Evolutionary conservation across 257 asterid genomes (phyloP).

Genomic region (Eustoma russellianum): DNA sequence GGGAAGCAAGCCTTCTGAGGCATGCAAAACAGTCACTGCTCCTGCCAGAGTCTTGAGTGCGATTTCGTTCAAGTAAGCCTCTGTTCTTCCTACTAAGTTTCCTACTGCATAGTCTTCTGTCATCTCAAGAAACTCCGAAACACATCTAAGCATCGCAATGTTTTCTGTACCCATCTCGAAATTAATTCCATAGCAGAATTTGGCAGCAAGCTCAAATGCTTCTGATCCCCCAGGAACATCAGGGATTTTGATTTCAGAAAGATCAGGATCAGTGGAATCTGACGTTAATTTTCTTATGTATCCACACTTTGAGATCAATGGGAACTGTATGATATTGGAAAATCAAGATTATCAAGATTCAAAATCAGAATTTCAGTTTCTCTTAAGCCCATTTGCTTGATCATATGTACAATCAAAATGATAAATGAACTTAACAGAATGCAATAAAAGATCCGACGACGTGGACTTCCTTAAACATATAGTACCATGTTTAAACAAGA

Average conservation of each 20-base stretch:
- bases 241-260: slow-evolving; percentile 41
- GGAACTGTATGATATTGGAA: slow-evolving; percentile 42
- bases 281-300: slow-evolving; percentile 48
- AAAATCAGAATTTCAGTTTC: too few species aligned
- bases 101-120: slow-evolving; percentile 68
- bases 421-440: not conserved
- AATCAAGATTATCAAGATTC: not conserved
- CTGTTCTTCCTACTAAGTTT: slow-evolving; percentile 53
- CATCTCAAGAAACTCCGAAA: slow-evolving; percentile 71
- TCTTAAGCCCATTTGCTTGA: too few species aligned
- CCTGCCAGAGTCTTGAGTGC: slow-evolving; percentile 67
- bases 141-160: slow-evolving; percentile 68
- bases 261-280: slow-evolving; percentile 37
- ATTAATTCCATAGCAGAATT: slow-evolving; percentile 78
- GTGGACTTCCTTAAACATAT: not conserved
- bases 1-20: slow-evolving; percentile 53
- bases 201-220: slow-evolving; percentile 78
- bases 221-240: slow-evolving; percentile 79
- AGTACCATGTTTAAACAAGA: not conserved
- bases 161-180: slow-evolving; percentile 64
- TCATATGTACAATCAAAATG: not conserved
- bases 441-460: not conserved
- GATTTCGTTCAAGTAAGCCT: slow-evolving; percentile 59
- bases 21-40: slow-evolving; percentile 55
- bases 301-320: slow-evolving; percentile 79